phyloP scores from a whole-genome alignment of 2,329 filamentous ascomycete genomes.

The Herpomyces periplanetae region DNA sequence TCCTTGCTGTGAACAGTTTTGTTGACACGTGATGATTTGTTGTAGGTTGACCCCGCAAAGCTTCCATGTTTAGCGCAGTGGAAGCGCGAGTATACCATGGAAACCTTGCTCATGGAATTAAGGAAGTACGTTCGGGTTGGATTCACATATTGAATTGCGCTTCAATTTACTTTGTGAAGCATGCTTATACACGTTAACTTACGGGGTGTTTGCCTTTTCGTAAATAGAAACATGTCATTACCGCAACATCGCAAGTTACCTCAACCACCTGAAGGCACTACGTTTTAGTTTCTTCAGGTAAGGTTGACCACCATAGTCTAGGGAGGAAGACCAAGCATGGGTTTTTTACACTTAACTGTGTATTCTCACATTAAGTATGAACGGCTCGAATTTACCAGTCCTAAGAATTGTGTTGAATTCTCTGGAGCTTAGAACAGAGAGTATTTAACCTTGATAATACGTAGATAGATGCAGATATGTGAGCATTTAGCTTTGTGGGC shows the following conservation, averaged over 20 bases:
- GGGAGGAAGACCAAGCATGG: too few species aligned
- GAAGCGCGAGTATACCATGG: slow-evolving; percentile 79
- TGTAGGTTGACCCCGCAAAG: slow-evolving; percentile 36
- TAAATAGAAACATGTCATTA: slow-evolving; percentile 55
- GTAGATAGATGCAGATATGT: too few species aligned
- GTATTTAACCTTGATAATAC: too few species aligned
- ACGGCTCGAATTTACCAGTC: too few species aligned
- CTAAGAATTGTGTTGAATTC: too few species aligned
- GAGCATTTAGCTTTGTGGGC: too few species aligned
- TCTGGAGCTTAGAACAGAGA: too few species aligned
- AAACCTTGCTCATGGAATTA: slow-evolving; percentile 57
- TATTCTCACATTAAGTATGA: too few species aligned
- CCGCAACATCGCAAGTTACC: slow-evolving; percentile 72
- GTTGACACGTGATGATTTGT: slow-evolving; percentile 1
- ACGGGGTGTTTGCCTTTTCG: slow-evolving; percentile 2
- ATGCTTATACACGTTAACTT: slow-evolving; percentile 3
- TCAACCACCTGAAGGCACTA: slow-evolving; percentile 57
- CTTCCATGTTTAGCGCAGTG: slow-evolving; percentile 55
- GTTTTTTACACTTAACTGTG: too few species aligned
- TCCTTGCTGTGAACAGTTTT: slow-evolving; percentile 1
- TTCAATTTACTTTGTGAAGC: slow-evolving; percentile 5
- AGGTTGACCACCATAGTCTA: too few species aligned
- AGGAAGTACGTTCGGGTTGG: slow-evolving; percentile 16
- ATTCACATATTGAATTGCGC: slow-evolving; percentile 5
- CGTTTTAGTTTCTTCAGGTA: too few species aligned